Conservation (phyloP, 352 stramenopile genomes). For the Pythium plurisporium region DNA sequence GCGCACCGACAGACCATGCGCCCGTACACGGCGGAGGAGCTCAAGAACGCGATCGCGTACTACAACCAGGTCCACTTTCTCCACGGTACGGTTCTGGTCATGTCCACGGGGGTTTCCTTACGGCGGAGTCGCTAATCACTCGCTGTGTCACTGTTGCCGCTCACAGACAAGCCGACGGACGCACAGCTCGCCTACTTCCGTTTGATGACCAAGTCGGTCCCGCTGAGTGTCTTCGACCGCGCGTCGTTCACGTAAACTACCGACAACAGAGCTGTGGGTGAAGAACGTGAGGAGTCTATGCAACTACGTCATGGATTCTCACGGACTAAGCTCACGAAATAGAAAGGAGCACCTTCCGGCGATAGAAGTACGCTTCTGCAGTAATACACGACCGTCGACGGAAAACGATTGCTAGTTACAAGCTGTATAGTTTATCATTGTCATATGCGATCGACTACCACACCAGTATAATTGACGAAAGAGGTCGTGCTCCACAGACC, state of each 20-base stretch:
- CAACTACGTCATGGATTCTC: too few species aligned
- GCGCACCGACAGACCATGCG: slow-evolving; percentile 70
- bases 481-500: too few species aligned
- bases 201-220: slow-evolving; percentile 83
- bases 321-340: not conserved
- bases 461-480: too few species aligned
- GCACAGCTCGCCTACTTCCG: slow-evolving; percentile 77
- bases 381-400: not conserved
- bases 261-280: not conserved
- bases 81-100: slow-evolving; percentile 36
- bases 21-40: slow-evolving; percentile 72
- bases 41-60: slow-evolving; percentile 71
- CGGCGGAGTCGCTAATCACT: too few species aligned
- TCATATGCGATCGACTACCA: too few species aligned
- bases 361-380: too few species aligned
- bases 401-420: not conserved
- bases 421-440: not conserved
- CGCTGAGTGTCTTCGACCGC: slow-evolving; percentile 75
- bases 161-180: slow-evolving; percentile 61
- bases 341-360: too few species aligned
- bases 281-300: too few species aligned
- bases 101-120: too few species aligned
- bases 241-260: slow-evolving; percentile 72
- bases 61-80: slow-evolving; percentile 83
- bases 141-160: not conserved